Percentiles rank a stretch among this genome's conserved stretches.
These are phyloP conservation scores for Mycena polygramma DNA, from an alignment of 768 basidiomycete genomes.

Conservation along the genomic window DNA sequence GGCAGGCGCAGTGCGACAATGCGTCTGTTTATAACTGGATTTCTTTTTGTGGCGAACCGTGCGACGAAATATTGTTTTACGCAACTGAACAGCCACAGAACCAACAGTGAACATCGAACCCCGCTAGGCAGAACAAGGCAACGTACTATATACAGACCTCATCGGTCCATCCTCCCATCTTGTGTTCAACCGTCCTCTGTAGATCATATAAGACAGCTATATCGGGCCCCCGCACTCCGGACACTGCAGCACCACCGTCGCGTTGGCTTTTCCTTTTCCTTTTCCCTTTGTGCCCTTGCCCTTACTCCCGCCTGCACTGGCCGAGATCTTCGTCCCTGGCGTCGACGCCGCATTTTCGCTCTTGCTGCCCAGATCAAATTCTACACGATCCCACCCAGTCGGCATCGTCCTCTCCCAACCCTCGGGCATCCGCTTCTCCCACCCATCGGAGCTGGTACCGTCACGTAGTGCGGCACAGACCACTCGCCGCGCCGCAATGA, in stretches of 20 bases:
- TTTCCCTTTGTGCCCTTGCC: neutral
- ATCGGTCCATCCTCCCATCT: too few species aligned
- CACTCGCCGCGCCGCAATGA: conserved; percentile 61
- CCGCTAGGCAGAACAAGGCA: too few species aligned
- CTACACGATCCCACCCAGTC: conserved; percentile 19
- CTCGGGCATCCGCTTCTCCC: conserved; percentile 48
- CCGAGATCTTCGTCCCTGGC: neutral
- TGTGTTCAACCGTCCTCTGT: too few species aligned
- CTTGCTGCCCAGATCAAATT: conserved; percentile 9
- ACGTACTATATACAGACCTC: too few species aligned
- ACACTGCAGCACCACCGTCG: conserved; percentile 12
- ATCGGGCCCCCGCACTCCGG: conserved; percentile 29
- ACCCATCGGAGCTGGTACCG: conserved; percentile 2
- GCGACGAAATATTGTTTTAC: too few species aligned
- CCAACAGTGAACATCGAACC: too few species aligned
- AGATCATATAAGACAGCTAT: neutral
- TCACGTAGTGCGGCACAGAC: conserved; percentile 54
- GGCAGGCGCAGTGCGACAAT: too few species aligned
- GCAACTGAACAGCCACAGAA: too few species aligned
- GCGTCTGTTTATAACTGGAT: too few species aligned
- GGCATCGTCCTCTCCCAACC: conserved; percentile 56
- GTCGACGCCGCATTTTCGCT: neutral
- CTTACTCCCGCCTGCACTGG: neutral
- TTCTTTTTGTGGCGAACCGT: too few species aligned
- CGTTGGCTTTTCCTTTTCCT: conserved; percentile 1